Evolutionary conservation across 345 rosid species (phyloP), one percentile per base, ranked within the genome.

Genomic region (Noccaea caerulescens): DNA sequence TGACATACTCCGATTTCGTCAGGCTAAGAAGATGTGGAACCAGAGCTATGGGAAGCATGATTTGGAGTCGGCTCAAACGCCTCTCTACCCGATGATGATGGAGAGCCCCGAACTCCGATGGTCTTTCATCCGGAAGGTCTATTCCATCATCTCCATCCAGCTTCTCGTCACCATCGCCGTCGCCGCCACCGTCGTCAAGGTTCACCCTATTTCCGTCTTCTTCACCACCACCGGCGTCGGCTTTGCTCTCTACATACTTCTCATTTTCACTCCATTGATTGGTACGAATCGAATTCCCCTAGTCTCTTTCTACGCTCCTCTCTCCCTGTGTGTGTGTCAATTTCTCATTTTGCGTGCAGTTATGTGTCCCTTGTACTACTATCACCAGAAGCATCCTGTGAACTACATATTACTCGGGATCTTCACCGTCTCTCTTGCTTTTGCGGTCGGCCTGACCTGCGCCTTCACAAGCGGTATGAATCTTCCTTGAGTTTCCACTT

Each of bases 51-150:
- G 77, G 20, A 89, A 88, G 80, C 33, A 12, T 52, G 96, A 93
- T 65, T 55, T 81, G 83, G 98, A 93, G 82, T 74, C 84, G 18
- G 97, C 92, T 7, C 59, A 82, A 7, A 78, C 77, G 72, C 94
- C 89, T 52, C 85, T 91, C 58, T 91, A 89, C 66, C 98, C 98
- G 46, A 80, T 67, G 91, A 93, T 91, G 98, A 71, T 81, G 7
- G 98, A 93, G 77, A 81, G 82, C 71, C 94, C 97, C 58, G 85
- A 87, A 80, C 82, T 93, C 73, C 88, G 98, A 7, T 93, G 98
- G 97, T 75, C 88, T 33, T 93, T 93, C 78, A 93, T 93, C 34
- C 84, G 98, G 10, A 93, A 93, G 61, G 83, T 93, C 10, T 93
- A 93, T 69, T 79, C 90, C 11, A 91, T 93, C 76, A 56, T 93